Evolutionary conservation across 441 rosid genomes (phyloP).

Genomic region (Erodium chrysanthum): DNA sequence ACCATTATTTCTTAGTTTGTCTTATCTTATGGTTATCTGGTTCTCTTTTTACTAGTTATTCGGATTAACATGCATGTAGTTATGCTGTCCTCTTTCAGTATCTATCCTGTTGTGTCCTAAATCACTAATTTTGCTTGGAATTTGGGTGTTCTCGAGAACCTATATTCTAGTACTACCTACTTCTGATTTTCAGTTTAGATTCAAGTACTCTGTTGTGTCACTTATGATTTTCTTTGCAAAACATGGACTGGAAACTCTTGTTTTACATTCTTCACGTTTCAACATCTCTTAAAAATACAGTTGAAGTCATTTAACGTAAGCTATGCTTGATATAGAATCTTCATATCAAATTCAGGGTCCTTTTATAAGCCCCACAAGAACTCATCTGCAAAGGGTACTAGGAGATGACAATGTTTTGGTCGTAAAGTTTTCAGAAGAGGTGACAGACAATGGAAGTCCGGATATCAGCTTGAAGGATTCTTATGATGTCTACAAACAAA

Average conservation of each 20-base stretch:
- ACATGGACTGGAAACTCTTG: not conserved
- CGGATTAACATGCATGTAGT: too few relatives aligned
- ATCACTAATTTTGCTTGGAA: too few relatives aligned
- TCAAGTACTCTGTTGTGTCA: not conserved
- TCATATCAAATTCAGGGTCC: slow-evolving; percentile 50
- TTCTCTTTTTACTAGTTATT: too few relatives aligned
- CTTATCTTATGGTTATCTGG: too few relatives aligned
- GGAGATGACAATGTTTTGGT: slow-evolving; percentile 70
- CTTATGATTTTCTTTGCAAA: not conserved
- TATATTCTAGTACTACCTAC: too few relatives aligned
- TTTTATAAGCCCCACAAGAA: slow-evolving; percentile 25
- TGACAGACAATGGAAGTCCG: slow-evolving; percentile 9
- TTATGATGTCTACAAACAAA: slow-evolving; percentile 21
- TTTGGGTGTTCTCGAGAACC: too few relatives aligned
- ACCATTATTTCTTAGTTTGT: too few relatives aligned
- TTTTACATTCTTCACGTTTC: not conserved
- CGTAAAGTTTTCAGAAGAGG: slow-evolving; percentile 43
- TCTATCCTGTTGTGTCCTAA: too few relatives aligned
- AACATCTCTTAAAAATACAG: not conserved
- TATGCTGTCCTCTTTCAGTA: too few relatives aligned
- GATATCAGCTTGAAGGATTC: not conserved
- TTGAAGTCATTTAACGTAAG: not conserved
- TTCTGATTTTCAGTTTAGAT: too few relatives aligned
- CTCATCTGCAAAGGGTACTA: slow-evolving; percentile 50
- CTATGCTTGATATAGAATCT: slow-evolving; percentile 1